Evolutionary conservation across 2,329 filamentous ascomycete species (phyloP).

Genomic region (Ophiosphaerella herpotricha): DNA sequence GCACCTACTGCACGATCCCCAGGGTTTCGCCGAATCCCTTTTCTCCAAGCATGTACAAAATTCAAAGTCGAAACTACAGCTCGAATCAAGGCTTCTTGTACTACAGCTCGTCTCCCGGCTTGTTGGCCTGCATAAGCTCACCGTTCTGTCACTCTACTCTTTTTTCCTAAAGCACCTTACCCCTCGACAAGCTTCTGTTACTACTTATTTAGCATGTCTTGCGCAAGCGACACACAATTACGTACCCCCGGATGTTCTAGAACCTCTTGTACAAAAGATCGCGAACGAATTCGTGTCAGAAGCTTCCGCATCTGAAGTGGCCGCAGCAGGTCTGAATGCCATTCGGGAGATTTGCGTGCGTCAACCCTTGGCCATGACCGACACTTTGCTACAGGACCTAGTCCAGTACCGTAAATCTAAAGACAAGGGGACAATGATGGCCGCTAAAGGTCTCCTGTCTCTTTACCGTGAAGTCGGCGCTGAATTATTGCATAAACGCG

Average conservation of each 20-base stretch:
- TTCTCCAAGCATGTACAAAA: constrained; percentile 92
- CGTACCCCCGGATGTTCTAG: constrained; percentile 88
- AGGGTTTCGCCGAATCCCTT: constrained; percentile 87
- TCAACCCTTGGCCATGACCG: constrained; percentile 94
- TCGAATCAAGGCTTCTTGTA: constrained; percentile 89
- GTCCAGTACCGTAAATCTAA: constrained; percentile 92
- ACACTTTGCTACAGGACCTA: constrained; percentile 92
- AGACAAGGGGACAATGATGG: constrained; percentile 99
- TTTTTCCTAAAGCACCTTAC: constrained; percentile 93
- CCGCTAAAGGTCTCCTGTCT: constrained; percentile 86
- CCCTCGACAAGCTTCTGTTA: constrained; percentile 85
- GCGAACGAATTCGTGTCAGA: constrained; percentile 98
- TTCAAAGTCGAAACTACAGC: constrained; percentile 78
- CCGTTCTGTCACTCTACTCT: constrained; percentile 87
- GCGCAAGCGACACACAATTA: constrained; percentile 90
- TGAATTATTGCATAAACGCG: constrained; percentile 84
- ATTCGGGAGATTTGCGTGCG: constrained; percentile 92
- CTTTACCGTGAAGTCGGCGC: constrained; percentile 91
- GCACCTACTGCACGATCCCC: constrained; percentile 86
- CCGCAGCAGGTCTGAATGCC: constrained; percentile 87
- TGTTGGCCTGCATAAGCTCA: constrained; percentile 90
- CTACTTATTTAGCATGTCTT: constrained; percentile 87
- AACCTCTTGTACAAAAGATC: constrained; percentile 91
- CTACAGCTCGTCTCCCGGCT: constrained; percentile 88
- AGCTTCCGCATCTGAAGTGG: constrained; percentile 86